Percentiles rank a stretch among this genome's conserved stretches.
These are phyloP conservation scores for Geotrichum candidum DNA, from an alignment of 1,139 yeast species.

Conservation along the genomic window DNA sequence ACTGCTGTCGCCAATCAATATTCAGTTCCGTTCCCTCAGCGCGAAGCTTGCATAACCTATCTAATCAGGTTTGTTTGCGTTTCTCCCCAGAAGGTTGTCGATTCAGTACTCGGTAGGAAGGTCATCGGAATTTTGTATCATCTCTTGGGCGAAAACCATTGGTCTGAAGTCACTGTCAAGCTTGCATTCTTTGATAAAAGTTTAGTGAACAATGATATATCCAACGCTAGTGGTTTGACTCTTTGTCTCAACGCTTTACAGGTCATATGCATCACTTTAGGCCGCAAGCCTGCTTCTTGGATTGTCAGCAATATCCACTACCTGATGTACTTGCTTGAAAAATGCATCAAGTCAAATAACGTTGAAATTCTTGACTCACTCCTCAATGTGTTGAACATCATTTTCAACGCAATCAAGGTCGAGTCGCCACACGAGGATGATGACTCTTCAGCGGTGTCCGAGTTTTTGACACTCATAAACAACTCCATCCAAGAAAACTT, in stretches of 20 bases:
- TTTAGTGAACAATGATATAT: conserved; percentile 69
- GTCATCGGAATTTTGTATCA: conserved; percentile 72
- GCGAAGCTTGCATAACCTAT: conserved; percentile 90
- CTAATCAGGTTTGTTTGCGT: conserved; percentile 84
- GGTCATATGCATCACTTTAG: conserved; percentile 78
- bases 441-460: conserved; percentile 51
- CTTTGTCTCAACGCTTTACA: conserved; percentile 87
- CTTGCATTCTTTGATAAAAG: conserved; percentile 82
- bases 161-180: conserved; percentile 86
- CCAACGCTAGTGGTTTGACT: conserved; percentile 52
- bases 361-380: conserved; percentile 74
- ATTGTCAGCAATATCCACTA: conserved; percentile 61
- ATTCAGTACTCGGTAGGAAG: conserved; percentile 73
- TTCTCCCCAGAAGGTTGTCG: conserved; percentile 78
- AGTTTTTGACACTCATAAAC: conserved; percentile 56
- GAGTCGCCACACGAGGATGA: conserved; percentile 42
- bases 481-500: conserved; percentile 78
- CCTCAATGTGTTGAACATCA: conserved; percentile 63
- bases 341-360: conserved; percentile 75
- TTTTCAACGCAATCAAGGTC: conserved; percentile 40
- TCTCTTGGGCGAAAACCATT: conserved; percentile 61
- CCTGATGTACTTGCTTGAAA: conserved; percentile 69
- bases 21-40: conserved; percentile 66
- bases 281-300: conserved; percentile 73
- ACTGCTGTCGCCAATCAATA: conserved; percentile 35